Conservation (phyloP, 164 flowering plant species). For the Aristolochia fimbriata region DNA sequence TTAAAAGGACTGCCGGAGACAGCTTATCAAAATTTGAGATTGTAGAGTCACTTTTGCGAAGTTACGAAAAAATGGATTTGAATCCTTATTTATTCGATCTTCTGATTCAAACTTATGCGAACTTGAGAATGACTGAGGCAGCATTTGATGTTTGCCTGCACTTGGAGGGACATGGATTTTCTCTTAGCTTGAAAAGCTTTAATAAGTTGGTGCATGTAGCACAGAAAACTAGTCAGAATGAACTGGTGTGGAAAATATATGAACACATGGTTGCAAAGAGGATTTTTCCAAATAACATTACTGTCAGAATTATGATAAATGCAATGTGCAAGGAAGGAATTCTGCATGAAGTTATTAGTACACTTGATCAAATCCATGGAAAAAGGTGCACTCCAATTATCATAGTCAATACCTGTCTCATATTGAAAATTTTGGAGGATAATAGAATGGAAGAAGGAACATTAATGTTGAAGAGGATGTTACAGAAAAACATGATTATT, state of each 20-base stretch:
- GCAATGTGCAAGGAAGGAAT: conserved; percentile 75
- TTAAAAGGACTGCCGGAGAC: conserved; percentile 12
- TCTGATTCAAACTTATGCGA: conserved; percentile 57
- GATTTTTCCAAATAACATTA: conserved; percentile 56
- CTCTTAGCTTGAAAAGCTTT: conserved; percentile 40
- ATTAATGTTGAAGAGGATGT: conserved; percentile 52
- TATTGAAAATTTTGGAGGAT: conserved; percentile 47
- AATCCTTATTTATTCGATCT: conserved; percentile 60
- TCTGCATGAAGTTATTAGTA: conserved; percentile 36
- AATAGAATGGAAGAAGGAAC: conserved; percentile 52
- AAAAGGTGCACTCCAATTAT: conserved; percentile 55
- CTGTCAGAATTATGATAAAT: conserved; percentile 36
- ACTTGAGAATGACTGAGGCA: conserved; percentile 45
- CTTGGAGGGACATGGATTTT: conserved; percentile 50
- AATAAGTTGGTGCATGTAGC: conserved; percentile 51
- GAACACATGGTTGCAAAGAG: conserved; percentile 56
- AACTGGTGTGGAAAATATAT: conserved; percentile 60
- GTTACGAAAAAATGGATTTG: conserved; percentile 28
- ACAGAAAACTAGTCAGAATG: conserved; percentile 36
- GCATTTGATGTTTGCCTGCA: conserved; percentile 43
- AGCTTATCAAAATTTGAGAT: conserved; percentile 18
- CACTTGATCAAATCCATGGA: conserved; percentile 53
- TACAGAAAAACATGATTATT: conserved; percentile 56
- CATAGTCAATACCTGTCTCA: conserved; percentile 55
- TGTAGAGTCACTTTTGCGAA: conserved; percentile 36